Base-by-base conservation (phyloP, 495 filamentous ascomycete species). In the Penicillium taxi region DNA sequence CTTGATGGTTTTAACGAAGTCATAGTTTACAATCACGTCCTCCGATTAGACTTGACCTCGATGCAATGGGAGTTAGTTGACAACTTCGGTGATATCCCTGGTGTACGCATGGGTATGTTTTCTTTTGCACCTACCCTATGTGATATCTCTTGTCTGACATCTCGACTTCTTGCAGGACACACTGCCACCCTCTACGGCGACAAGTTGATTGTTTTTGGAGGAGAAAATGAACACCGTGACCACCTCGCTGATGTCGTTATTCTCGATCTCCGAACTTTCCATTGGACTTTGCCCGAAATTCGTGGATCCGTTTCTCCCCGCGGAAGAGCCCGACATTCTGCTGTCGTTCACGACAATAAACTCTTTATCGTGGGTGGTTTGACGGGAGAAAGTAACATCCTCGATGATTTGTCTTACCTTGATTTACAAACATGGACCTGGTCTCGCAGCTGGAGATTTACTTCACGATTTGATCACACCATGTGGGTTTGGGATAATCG, bases 11-110 rank as follows among this genome's bases (percentile, higher is more conserved):
- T 9, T n/a, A 29, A 14, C 3, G 9, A 17, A 9, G 4, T 9
- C 19, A 23, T 41, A 84, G 91, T 98, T 17, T 98, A 96, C 69
- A 98, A 98, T 54, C 93, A 96, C 65, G 91, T 98, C 30, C 69
- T 98, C 31, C 80, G 75, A 46, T 63, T 98, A 20, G 85, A 96
- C 58, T 66, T 98, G 35, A 74, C 81, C 43, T 84, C 80, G 27
- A 75, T 89, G 40, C 84, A 88, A 50, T 98, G 91, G 91, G 90
- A 79, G 25, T 67, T 98, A 14, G 88, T 98, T 7, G 91, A 98
- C 58, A 98, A 98, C 60, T 98, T 93, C 64, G 91, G 91, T 11
- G 91, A 96, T 59, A 98, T 98, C 41, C 91, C 91, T 4, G 91
- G 93, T 13, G 91, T 98, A 20, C 77, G 91, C 52, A 96, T 98